These are phyloP conservation scores for Hibiscus trionum DNA, from an alignment of 345 rosid species.

Conservation along the genomic window DNA sequence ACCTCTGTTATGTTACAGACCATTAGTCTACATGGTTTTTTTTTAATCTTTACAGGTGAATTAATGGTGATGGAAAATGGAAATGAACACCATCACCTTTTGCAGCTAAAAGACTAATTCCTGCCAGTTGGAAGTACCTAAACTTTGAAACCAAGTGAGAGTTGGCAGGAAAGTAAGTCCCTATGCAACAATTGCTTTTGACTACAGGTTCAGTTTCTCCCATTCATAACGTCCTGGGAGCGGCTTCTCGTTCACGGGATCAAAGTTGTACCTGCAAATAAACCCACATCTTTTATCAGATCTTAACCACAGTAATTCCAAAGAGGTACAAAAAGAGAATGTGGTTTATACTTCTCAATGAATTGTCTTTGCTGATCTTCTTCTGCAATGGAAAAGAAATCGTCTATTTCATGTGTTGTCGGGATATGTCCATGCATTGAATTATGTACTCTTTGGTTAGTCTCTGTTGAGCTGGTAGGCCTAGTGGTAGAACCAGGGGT, in stretches of 20 bases:
- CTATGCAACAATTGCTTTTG: conserved; percentile 15
- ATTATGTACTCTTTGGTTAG: conserved; percentile 37
- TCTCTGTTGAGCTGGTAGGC: conserved; percentile 35
- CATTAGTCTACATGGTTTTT: conserved; percentile 42
- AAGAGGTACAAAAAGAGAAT: not conserved
- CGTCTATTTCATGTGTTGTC: conserved; percentile 65
- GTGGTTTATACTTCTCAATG: conserved; percentile 55
- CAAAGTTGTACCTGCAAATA: conserved; percentile 87
- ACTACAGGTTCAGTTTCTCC: conserved; percentile 72
- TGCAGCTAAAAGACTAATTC: conserved; percentile 26
- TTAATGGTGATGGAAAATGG: conserved; percentile 61
- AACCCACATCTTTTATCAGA: conserved; percentile 8
- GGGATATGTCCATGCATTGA: conserved; percentile 37
- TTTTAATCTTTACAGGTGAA: conserved; percentile 65
- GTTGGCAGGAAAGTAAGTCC: conserved; percentile 39
- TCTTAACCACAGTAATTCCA: not conserved
- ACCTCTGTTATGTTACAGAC: conserved; percentile 67
- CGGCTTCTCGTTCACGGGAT: conserved; percentile 83
- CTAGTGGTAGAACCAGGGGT: conserved; percentile 62
- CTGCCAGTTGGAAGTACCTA: conserved; percentile 32
- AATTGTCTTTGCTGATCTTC: conserved; percentile 65
- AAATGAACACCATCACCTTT: conserved; percentile 46
- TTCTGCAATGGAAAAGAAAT: conserved; percentile 74
- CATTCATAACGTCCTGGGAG: conserved; percentile 82
- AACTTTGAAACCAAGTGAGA: conserved; percentile 27